Evolutionary conservation across 1,284 basidiomycete genomes (phyloP), one percentile per base, ranked within the genome.

Genomic region (Mixia osmundae): DNA sequence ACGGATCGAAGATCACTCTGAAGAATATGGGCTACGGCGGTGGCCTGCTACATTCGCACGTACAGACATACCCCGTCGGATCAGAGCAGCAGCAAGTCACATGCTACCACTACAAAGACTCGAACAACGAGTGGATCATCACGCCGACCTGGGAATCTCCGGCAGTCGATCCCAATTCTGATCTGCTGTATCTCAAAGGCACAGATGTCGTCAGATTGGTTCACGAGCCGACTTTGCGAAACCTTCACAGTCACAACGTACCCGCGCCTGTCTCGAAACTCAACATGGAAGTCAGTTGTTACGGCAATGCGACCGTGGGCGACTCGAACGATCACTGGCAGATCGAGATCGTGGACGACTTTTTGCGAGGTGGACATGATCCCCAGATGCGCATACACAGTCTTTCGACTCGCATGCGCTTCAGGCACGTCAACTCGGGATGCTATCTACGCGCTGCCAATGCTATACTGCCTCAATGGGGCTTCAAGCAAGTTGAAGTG

Each of bases 1-100:
- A 68, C 47, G 89, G 89, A 9, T 91, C 83, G 24, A 79, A 72
- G 53, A 49, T 97, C 36, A 91, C 89, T 0, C 61, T 99, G 23
- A 97, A 99, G 57, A 97, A 94, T 58, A 80, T 89, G 66, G 89
- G 87, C 12, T 95, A 80, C 64, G 91, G 89, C 22, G 89, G 89
- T 38, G 89, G 91, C 27, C 65, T 97, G 3, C 63, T 97, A 1
- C 91, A 97, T 56, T 95, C 89, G 10, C 91, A 97, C 57, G 68
- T 89, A 15, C 89, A 95, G 55, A 76, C 78, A 0, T 95, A 75
- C 55, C 91, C 91, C 0, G 64, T 72, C 12, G 89, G 87, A n/a
- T 91, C 82, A 0, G 62, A 65, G 40, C 87, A 97, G 55, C 89
- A 95, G 53, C 91, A 97, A 58, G 74, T 97, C 9, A 99, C 89